Percentiles rank a stretch among this genome's conserved stretches.
These are phyloP conservation scores for Cryptococcus jaspeensis DNA, from an alignment of 1,284 basidiomycete genomes.

Conservation along the genomic window DNA sequence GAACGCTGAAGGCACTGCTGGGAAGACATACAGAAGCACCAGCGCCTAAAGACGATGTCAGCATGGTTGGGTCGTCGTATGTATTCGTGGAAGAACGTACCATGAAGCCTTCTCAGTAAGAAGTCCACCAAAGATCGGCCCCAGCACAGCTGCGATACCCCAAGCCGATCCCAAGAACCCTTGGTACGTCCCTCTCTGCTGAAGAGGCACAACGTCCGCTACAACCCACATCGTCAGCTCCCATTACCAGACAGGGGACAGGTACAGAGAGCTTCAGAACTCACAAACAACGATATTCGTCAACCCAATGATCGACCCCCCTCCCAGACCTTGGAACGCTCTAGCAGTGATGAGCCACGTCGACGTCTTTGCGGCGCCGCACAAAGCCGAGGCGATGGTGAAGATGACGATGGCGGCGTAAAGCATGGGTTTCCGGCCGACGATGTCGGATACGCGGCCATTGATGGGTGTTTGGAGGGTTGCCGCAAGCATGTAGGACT, in stretches of 20 bases:
- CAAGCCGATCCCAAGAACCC: slow-evolving; percentile 51
- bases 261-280: slow-evolving; percentile 1
- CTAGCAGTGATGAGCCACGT: slow-evolving; percentile 40
- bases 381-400: slow-evolving; percentile 39
- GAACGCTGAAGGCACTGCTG: background rate
- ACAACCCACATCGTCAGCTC: background rate
- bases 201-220: slow-evolving; percentile 45
- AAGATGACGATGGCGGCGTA: slow-evolving; percentile 43
- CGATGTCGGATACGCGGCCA: slow-evolving; percentile 44
- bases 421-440: slow-evolving; percentile 45
- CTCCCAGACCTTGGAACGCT: slow-evolving; percentile 42
- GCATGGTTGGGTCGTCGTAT: background rate
- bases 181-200: slow-evolving; percentile 49
- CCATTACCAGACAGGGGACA: background rate
- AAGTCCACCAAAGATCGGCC: slow-evolving; percentile 51
- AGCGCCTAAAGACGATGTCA: slow-evolving; percentile 38
- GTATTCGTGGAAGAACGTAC: slow-evolving; percentile 16
- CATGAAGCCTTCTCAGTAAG: slow-evolving; percentile 34
- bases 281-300: slow-evolving; percentile 28
- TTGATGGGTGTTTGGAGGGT: slow-evolving; percentile 41
- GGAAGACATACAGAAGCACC: slow-evolving; percentile 45
- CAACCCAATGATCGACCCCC: slow-evolving; percentile 42
- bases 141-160: slow-evolving; percentile 52
- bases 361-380: slow-evolving; percentile 43
- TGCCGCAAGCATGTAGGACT: slow-evolving; percentile 40